Evolutionary conservation across 345 rosid genomes (phyloP), one percentile per base, ranked within the genome.

Genomic region (Lepidium sativum): DNA sequence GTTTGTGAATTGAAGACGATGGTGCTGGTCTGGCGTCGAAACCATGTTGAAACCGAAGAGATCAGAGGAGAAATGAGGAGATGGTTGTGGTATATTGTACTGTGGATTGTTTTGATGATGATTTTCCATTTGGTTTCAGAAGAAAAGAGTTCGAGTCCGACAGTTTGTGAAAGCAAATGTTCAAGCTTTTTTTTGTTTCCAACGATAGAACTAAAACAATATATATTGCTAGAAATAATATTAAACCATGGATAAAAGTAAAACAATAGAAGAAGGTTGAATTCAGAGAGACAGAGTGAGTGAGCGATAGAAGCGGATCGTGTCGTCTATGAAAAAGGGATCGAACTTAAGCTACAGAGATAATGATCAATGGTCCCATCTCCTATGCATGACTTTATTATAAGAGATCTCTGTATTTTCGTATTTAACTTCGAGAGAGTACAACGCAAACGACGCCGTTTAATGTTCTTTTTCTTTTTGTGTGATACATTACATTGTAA

Each of bases 241-340:
- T 38, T 3, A 39, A 38, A 32, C 3, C 6, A 9, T 27, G 10
- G 13, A 20, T 3, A 15, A 12, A 21, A 44, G 2, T 1, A 2
- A 42, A 42, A 10, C 9, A 35, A 8, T 32, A 31, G 11, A 65
- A 45, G n/a, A 38, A 74, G 40, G 67, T 45, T 54, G 60, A 61
- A 64, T 60, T 69, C 32, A n/a, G 48, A 59, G 45, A 66, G 70
- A 18, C 50, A 48, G 45, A 60, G 69, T 70, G 48, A 81, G 86
- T 70, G 42, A 81, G 86, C 85, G 87, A 86, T 77, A 82, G 86
- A 79, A 42, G 76, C 82, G 91, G 91, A 82, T 85, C 84, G 81
- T 88, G 96, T 88, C 91, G 89, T 82, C 71, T 76, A 82, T 80
- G 83, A 78, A 79, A 83, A 79, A 83, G 80, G 68, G 81, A 75